Percentiles rank a stretch among this genome's conserved stretches.
These are phyloP conservation scores for Erodium moschatum DNA, from an alignment of 441 rosid genomes.

Conservation along the genomic window DNA sequence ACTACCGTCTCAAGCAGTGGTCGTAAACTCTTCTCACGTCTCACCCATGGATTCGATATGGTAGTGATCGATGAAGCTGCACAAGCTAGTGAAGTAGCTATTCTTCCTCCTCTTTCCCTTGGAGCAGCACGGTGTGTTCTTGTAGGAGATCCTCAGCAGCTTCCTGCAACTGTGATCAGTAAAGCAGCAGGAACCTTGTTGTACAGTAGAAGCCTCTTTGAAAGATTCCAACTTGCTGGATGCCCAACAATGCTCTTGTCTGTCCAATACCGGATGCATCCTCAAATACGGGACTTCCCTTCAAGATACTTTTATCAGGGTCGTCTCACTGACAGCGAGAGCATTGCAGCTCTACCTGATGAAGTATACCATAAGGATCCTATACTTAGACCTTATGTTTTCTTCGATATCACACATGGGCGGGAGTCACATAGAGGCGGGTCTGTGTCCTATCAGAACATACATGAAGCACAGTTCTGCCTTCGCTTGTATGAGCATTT, in stretches of 20 bases:
- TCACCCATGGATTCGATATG: conserved; percentile 99
- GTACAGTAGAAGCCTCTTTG: conserved; percentile 95
- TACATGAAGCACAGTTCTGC: conserved; percentile 92
- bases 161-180: conserved; percentile 98
- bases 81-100: conserved; percentile 94
- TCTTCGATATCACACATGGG: conserved; percentile 82
- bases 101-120: conserved; percentile 94
- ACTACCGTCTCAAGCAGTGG: conserved; percentile 99
- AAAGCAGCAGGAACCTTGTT: conserved; percentile 93
- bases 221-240: conserved; percentile 95
- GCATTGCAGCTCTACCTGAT: conserved; percentile 63
- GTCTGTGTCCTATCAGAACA: conserved; percentile 87
- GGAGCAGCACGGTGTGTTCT: conserved; percentile 99
- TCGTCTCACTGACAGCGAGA: conserved; percentile 92
- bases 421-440: conserved; percentile 96
- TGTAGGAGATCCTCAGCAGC: conserved; percentile 99
- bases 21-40: conserved; percentile 89
- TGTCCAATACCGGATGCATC: conserved; percentile 98
- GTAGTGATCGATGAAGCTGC: conserved; percentile 99
- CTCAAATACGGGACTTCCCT: conserved; percentile 90
- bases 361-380: conserved; percentile 83
- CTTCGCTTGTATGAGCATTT: conserved; percentile 83
- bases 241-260: conserved; percentile 93
- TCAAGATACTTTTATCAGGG: conserved; percentile 93
- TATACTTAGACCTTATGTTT: conserved; percentile 73